Evolutionary conservation across 73 alveolate species (phyloP), one percentile per base, ranked within the genome.

Genomic region (Tetrahymena elliotti): DNA sequence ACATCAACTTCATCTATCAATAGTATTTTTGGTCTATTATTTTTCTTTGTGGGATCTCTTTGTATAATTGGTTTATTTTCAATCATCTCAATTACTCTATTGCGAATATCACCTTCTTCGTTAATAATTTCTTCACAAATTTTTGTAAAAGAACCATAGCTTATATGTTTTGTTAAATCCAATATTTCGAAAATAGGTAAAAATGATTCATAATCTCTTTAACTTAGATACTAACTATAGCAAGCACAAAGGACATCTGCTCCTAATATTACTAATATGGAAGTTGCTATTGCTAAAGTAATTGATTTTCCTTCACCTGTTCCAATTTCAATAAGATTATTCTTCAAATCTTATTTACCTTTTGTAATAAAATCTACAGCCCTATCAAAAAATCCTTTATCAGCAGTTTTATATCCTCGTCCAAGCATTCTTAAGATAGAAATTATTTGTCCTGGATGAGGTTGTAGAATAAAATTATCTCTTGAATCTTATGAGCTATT

Each of bases 291-390:
- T 68, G 94, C 96, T n/a, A 93, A 40, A 34, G 94, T 4, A 33
- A 93, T 27, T 20, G 94, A 47, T 40, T 93, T 93, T 2, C 96
- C 96, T 33, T 93, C 96, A 3, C 96, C 96, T 47, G 96, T 93
- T 4, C 38, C 53, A 34, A 93, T 93, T 33, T 93, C 68, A 12
- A 93, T 38, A 16, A 93, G 24, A 24, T 93, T 93, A 52, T 93
- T 93, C 33, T 53, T 27, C 10, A 53, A 1, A 12, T 1, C 16
- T 41, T 41, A 1, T 41, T 3, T 7, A 12, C 16, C 54, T 3
- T 38, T 38, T 38, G 6, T 11, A 8, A 11, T 8, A 38, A 38
- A 38, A 38, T 38, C 11, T 38, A 8, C 11, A 8, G 11, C 52
- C 11, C 16, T 38, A 38, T 38, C 52, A 6, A 8, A 8, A 38